Evolutionary conservation across 495 filamentous ascomycete genomes (phyloP).

Genomic region (Tuber aestivum): DNA sequence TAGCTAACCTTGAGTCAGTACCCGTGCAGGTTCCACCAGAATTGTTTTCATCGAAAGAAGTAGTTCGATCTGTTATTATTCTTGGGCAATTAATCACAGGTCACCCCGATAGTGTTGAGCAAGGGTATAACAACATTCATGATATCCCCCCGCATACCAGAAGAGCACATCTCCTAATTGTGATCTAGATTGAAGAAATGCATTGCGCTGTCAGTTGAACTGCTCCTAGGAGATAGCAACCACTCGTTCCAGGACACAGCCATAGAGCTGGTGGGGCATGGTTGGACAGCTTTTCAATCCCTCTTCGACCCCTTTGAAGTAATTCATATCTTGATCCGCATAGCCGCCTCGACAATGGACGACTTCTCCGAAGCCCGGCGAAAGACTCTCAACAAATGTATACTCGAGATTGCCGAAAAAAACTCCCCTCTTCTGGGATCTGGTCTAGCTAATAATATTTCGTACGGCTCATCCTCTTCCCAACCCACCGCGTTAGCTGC

Average conservation of each 20-base stretch:
- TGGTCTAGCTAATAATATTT: conserved; percentile 31
- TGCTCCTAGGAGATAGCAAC: conserved; percentile 31
- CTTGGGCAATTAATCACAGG: conserved; percentile 30
- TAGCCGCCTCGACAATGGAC: conserved; percentile 21
- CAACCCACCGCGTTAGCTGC: conserved; percentile 7
- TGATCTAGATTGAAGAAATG: conserved; percentile 27
- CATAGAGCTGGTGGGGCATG: conserved; percentile 35
- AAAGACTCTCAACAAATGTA: conserved; percentile 26
- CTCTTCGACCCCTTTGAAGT: conserved; percentile 36
- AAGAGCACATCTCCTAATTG: neutral
- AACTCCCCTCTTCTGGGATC: conserved; percentile 37
- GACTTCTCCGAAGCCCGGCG: conserved; percentile 16
- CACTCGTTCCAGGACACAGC: conserved; percentile 38
- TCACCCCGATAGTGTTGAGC: conserved; percentile 28
- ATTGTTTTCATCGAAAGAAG: conserved; percentile 33
- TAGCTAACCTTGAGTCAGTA: conserved; percentile 14
- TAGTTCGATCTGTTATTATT: conserved; percentile 36
- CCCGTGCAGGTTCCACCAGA: conserved; percentile 35
- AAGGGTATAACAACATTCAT: conserved; percentile 3
- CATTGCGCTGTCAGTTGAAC: conserved; percentile 29
- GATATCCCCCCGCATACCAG: neutral
- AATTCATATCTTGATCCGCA: conserved; percentile 36
- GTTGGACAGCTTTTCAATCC: conserved; percentile 32
- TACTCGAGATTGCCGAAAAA: conserved; percentile 30
- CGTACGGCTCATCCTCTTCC: conserved; percentile 23